phyloP scores from a whole-genome alignment of 768 basidiomycete genomes.

The Mrakia frigida region DNA sequence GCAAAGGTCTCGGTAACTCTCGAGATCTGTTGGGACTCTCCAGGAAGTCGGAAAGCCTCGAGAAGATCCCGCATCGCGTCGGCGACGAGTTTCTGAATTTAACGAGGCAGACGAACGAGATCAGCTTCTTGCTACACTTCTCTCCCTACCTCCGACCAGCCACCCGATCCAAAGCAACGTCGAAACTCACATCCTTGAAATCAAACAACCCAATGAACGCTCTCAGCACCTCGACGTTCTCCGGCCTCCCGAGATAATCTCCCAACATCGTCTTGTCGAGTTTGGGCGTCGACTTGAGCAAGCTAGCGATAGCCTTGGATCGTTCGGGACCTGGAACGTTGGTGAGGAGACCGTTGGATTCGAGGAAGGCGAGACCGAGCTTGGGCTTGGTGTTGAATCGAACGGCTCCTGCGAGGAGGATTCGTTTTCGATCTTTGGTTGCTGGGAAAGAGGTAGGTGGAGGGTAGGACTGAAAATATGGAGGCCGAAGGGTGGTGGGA shows the following conservation, averaged over 20 bases:
- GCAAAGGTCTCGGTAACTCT: slow-evolving; percentile 95
- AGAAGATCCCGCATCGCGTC: slow-evolving; percentile 94
- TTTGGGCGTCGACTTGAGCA: slow-evolving; percentile 74
- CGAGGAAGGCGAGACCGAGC: slow-evolving; percentile 77
- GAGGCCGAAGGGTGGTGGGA: neutral
- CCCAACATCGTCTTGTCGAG: slow-evolving; percentile 91
- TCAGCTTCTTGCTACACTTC: too few species aligned
- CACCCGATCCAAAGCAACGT: neutral
- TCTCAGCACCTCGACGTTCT: slow-evolving; percentile 75
- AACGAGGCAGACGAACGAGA: neutral
- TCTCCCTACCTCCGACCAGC: neutral
- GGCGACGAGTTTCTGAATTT: slow-evolving; percentile 83
- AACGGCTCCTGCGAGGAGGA: slow-evolving; percentile 73
- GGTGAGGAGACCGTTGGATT: slow-evolving; percentile 79
- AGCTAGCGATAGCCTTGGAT: slow-evolving; percentile 65
- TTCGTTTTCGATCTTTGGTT: slow-evolving; percentile 76
- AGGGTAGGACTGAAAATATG: slow-evolving; percentile 52
- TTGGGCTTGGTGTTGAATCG: slow-evolving; percentile 94
- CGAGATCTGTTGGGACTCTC: slow-evolving; percentile 87
- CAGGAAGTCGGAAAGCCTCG: slow-evolving; percentile 88
- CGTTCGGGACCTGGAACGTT: slow-evolving; percentile 41
- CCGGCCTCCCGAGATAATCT: slow-evolving; percentile 84
- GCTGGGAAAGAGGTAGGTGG: slow-evolving; percentile 56
- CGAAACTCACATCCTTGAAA: slow-evolving; percentile 67
- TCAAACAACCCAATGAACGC: slow-evolving; percentile 85